phyloP scores from a whole-genome alignment of 2,329 filamentous ascomycete species.

The Delphinella strobiligena region DNA sequence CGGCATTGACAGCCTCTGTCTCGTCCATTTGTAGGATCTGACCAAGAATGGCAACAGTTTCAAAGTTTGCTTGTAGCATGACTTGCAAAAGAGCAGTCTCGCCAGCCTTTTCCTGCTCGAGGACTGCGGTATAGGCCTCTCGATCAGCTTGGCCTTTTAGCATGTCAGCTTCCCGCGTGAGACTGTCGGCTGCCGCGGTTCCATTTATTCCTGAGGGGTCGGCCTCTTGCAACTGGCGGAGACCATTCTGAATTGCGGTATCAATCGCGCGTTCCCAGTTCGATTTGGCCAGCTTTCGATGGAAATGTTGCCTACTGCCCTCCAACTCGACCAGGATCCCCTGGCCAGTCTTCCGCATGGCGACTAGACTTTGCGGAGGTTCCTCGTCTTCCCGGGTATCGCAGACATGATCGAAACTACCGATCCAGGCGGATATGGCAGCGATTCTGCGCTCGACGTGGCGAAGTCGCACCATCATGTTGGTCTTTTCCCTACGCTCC shows the following conservation, averaged over 20 bases:
- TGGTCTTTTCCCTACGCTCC: constrained; percentile 69
- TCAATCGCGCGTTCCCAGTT: constrained; percentile 85
- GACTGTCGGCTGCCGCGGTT: constrained; percentile 49
- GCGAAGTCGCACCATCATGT: constrained; percentile 69
- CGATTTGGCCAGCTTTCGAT: constrained; percentile 66
- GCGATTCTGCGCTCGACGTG: constrained; percentile 75
- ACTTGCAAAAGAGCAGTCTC: constrained; percentile 71
- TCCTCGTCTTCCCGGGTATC: constrained; percentile 58
- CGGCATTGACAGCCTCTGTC: constrained; percentile 68
- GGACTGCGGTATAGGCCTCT: constrained; percentile 62
- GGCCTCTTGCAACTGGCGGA: constrained; percentile 64
- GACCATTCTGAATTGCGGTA: constrained; percentile 73
- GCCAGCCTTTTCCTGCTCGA: constrained; percentile 73
- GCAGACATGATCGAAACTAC: constrained; percentile 75
- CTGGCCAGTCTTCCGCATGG: constrained; percentile 77
- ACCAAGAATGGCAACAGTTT: constrained; percentile 72
- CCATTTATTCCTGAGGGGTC: constrained; percentile 51
- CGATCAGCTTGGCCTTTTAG: constrained; percentile 72
- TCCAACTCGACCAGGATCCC: constrained; percentile 85
- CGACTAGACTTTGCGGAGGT: constrained; percentile 51
- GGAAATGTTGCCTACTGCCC: constrained; percentile 78
- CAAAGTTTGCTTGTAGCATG: constrained; percentile 80
- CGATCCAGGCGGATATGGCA: constrained; percentile 83
- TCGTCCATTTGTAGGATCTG: constrained; percentile 75
- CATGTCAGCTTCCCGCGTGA: constrained; percentile 74